Evolutionary conservation across 1,284 basidiomycete genomes (phyloP).

Genomic region (Trichosporon sp.): DNA sequence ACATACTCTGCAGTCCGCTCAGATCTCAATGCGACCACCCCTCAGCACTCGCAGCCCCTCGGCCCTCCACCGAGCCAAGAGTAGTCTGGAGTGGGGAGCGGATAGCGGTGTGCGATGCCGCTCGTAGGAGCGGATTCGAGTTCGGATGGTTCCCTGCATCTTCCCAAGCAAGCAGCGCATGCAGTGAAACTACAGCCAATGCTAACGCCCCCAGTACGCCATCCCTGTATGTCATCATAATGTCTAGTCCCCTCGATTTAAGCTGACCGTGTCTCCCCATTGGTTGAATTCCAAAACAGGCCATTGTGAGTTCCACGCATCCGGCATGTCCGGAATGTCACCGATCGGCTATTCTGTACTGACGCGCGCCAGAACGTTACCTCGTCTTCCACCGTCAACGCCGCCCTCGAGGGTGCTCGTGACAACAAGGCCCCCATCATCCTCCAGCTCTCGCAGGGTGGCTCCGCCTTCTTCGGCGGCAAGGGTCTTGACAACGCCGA

Average conservation of each 20-base stretch:
- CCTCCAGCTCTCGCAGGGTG: slow-evolving; percentile 96
- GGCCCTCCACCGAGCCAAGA: neutral
- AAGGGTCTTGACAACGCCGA: slow-evolving; percentile 90
- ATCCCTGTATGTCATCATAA: slow-evolving; percentile 69
- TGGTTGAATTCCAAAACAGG: slow-evolving; percentile 52
- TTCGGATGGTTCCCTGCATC: neutral
- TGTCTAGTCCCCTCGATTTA: neutral
- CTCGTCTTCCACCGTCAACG: slow-evolving; percentile 83
- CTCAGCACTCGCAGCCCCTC: neutral
- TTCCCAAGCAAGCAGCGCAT: slow-evolving; percentile 3
- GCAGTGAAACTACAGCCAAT: slow-evolving; percentile 10
- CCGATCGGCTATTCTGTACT: neutral
- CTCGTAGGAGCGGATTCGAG: slow-evolving; percentile 1
- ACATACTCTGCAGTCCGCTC: neutral
- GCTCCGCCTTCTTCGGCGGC: slow-evolving; percentile 93
- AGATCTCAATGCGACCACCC: neutral
- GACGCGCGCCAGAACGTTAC: slow-evolving; percentile 66
- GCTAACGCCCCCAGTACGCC: slow-evolving; percentile 65
- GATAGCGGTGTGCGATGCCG: slow-evolving; percentile 15
- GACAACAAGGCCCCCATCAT: slow-evolving; percentile 97
- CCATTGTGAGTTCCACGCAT: slow-evolving; percentile 64
- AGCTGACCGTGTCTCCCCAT: slow-evolving; percentile 17
- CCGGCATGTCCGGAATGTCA: slow-evolving; percentile 3
- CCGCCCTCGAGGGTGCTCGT: slow-evolving; percentile 83
- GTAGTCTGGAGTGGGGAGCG: neutral